phyloP scores from a whole-genome alignment of 2,329 filamentous ascomycete species.

The Hypoxylon sp. region DNA sequence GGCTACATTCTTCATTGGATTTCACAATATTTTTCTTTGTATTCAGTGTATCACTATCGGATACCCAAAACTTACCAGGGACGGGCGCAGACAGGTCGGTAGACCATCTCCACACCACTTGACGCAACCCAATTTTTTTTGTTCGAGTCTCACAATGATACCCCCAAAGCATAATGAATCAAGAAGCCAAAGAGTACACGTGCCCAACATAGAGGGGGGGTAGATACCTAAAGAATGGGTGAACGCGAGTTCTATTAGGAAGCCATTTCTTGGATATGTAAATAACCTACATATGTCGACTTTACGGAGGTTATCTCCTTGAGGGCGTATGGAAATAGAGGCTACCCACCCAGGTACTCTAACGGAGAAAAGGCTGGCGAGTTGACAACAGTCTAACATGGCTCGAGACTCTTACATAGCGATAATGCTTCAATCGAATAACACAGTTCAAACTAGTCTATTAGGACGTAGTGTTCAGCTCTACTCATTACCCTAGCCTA shows the following conservation, averaged over 20 bases:
- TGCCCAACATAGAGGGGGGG: slow-evolving; percentile 24
- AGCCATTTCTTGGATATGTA: slow-evolving; percentile 28
- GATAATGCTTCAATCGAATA: slow-evolving; percentile 16
- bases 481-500: background rate
- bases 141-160: slow-evolving; percentile 41
- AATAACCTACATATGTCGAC: slow-evolving; percentile 33
- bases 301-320: slow-evolving; percentile 15
- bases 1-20: slow-evolving; percentile 30
- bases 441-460: slow-evolving; percentile 18
- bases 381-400: slow-evolving; percentile 24
- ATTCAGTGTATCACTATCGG: slow-evolving; percentile 37
- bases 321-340: slow-evolving; percentile 19
- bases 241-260: slow-evolving; percentile 36
- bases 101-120: slow-evolving; percentile 45
- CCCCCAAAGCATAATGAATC: slow-evolving; percentile 41
- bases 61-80: slow-evolving; percentile 36
- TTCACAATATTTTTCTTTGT: slow-evolving; percentile 33
- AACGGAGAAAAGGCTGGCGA: slow-evolving; percentile 27
- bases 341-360: slow-evolving; percentile 28
- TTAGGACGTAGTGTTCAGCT: slow-evolving; percentile 1
- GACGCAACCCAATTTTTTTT: slow-evolving; percentile 25
- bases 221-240: slow-evolving; percentile 32
- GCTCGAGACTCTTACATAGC: slow-evolving; percentile 20
- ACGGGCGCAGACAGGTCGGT: slow-evolving; percentile 38
- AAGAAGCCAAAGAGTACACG: slow-evolving; percentile 34